Conservation (phyloP, 805 yeast genomes). For the Ogataea angusta region DNA sequence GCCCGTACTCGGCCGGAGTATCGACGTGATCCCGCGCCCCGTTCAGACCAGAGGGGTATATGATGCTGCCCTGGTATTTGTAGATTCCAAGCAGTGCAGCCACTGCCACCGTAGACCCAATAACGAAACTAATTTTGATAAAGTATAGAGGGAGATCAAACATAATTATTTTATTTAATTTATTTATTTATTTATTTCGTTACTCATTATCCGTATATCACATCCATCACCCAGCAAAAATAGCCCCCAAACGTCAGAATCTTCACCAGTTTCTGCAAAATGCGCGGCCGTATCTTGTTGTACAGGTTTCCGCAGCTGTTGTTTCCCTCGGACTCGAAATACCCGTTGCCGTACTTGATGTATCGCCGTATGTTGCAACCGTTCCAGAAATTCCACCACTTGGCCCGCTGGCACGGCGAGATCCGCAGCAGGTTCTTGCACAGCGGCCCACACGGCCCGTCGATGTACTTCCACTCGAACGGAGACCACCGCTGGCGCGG, state of each 20-base stretch:
- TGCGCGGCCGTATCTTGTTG: conserved; percentile 20
- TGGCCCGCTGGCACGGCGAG: conserved; percentile 75
- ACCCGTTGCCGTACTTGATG: conserved; percentile 78
- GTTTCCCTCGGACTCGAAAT: conserved; percentile 77
- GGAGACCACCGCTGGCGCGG: conserved; percentile 83
- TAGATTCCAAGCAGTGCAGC: conserved; percentile 53
- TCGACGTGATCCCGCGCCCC: conserved; percentile 71
- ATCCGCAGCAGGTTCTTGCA: conserved; percentile 67
- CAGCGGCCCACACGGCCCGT: conserved; percentile 92
- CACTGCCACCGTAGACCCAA: conserved; percentile 43
- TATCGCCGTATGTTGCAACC: conserved; percentile 77
- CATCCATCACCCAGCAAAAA: conserved; percentile 41
- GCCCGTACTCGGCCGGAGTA: conserved; percentile 67
- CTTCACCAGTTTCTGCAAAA: conserved; percentile 33
- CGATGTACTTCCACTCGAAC: conserved; percentile 85
- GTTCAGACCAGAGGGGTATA: conserved; percentile 83
- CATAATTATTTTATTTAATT: not conserved
- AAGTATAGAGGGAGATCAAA: conserved; percentile 11
- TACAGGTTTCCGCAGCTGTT: conserved; percentile 60
- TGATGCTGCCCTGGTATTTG: conserved; percentile 57
- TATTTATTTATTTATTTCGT: not conserved
- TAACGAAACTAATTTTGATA: conserved; percentile 37
- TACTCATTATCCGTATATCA: conserved; percentile 34
- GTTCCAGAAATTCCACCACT: conserved; percentile 90
- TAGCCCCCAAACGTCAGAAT: conserved; percentile 45